Evolutionary conservation across 2,329 filamentous ascomycete genomes (phyloP), one percentile per base, ranked within the genome.

Genomic region (Sporothrix inflata): DNA sequence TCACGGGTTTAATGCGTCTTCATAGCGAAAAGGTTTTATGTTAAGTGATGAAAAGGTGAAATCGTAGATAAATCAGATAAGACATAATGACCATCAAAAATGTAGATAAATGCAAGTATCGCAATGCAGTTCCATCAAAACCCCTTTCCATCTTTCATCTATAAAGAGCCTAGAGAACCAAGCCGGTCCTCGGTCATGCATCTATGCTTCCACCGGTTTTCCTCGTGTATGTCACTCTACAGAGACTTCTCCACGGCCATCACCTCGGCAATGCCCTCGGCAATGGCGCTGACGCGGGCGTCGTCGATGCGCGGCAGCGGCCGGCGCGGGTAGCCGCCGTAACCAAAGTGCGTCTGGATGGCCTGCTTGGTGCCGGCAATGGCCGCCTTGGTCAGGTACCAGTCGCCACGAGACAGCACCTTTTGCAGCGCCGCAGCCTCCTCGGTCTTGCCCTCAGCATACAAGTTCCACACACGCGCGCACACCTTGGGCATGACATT

Each of bases 331-430:
- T 89, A 89, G 3, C 91, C 92, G 38, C 93, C 93, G 79, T 97
- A 97, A 66, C 93, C 93, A 79, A 89, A 94, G 81, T 94, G 94
- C 76, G 85, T 89, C 84, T 96, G 90, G 77, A 97, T 90, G 12
- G 91, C 92, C 76, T 88, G 89, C 86, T 97, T 97, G 27, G 94
- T 96, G n/a, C 92, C 93, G 0, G 93, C 91, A 77, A 96, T 94
- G 61, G 92, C 92, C 0, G 91, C 86, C 83, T 94, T 94, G 74
- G 93, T 96, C 71, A 95, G 84, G 57, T 91, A 89, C 93, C 93
- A 97, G 81, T 97, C 93, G 42, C 91, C 91, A 78, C 89, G 90
- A 77, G 91, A 90, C 74, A 97, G 87, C n/a, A 91, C 82, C 81
- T 91, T 92, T 80, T 97, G 94, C 78, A 94, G 83, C 75, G 86